Conservation (phyloP, 805 yeast species). For the Zygoascus tannicola region DNA sequence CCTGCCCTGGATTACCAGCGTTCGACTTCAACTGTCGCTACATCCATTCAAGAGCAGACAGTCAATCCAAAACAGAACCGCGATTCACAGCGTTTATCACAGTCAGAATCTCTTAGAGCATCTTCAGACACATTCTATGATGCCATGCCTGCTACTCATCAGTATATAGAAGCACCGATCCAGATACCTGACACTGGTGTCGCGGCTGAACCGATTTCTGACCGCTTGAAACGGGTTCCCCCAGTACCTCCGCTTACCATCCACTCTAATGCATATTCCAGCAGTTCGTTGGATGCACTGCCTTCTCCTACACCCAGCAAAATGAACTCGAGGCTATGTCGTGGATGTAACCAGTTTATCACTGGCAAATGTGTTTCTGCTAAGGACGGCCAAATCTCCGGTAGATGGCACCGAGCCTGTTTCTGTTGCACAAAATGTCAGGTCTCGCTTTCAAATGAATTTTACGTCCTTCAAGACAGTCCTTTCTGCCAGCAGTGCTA, state of each 20-base stretch:
- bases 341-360: slow-evolving; percentile 56
- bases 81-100: not conserved
- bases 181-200: not conserved
- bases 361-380: slow-evolving; percentile 64
- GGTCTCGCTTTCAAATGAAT: slow-evolving; percentile 33
- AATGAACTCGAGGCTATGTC: slow-evolving; percentile 36
- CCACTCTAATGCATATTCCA: not conserved
- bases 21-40: not conserved
- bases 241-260: not conserved
- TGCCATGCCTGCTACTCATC: not conserved
- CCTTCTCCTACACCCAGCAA: not conserved
- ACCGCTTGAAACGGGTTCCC: not conserved
- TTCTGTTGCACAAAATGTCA: slow-evolving; percentile 66
- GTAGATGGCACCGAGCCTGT: slow-evolving; percentile 91
- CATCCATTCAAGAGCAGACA: not conserved
- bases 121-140: not conserved
- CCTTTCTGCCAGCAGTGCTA: slow-evolving; percentile 78
- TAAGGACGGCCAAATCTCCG: slow-evolving; percentile 52
- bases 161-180: not conserved
- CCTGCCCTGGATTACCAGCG: not conserved
- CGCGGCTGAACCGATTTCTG: not conserved
- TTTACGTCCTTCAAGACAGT: slow-evolving; percentile 62
- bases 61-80: too few species aligned
- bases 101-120: not conserved
- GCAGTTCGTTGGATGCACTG: not conserved